Base-by-base conservation (phyloP, 306 rosid species). In the Vigna nakashimae region DNA sequence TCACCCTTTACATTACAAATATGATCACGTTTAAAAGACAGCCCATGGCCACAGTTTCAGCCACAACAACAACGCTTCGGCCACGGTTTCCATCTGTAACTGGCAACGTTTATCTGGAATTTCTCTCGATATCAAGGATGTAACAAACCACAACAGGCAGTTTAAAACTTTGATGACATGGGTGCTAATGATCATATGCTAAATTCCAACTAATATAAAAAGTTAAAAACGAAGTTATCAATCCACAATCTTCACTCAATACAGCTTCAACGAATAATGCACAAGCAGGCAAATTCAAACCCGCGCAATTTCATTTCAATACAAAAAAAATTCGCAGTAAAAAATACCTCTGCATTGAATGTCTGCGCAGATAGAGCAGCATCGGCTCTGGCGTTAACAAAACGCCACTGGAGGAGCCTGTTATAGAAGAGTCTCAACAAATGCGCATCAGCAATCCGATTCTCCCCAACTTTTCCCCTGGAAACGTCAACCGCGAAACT, bases 401-500 rank as follows among this genome's bases (percentile, higher is more conserved):
- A 91, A 53, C 97, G 91, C 97, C 97, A 92, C 81, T 96, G 99
- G 83, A 96, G 65, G 50, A 85, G 85, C 83, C 98, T 85, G 78
- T 96, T 92, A 84, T 92, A 85, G 28, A 89, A 65, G 18, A 93
- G 90, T 88, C 97, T 96, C 84, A 92, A 75, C 30, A 69, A 78
- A 86, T 91, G 94, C 8, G 93, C 97, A 56, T 91, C 96, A 16
- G 49, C 82, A 11, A 90, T 71, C 62, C 88, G 80, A 49, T 72
- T 84, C 84, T 86, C 98, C 84, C 93, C 96, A 12, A 83, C 76
- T 86, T 86, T 96, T 22, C 91, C 96, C 75, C 89, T 87, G 34
- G 91, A 80, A 17, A 84, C 75, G 82, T 91, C 98, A 51, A 83
- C 93, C 2, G 85, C 84, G 49, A 96, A 89, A 68, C 89, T 90